These are phyloP conservation scores for Herpetomonas muscarum DNA, from an alignment of 208 protist species.

Conservation along the genomic window DNA sequence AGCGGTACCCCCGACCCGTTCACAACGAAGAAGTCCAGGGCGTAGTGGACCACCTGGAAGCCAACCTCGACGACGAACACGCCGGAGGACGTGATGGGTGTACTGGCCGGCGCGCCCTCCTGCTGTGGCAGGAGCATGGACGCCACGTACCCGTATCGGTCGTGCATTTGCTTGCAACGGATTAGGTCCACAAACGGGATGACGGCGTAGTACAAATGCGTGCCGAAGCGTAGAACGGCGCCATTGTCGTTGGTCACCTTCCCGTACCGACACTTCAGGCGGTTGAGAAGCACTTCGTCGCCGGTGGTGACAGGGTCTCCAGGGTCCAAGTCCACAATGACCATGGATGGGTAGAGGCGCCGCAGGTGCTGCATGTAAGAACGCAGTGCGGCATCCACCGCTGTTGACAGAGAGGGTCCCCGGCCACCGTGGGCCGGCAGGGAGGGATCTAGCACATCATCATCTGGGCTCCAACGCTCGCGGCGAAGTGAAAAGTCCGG, in stretches of 20 bases:
- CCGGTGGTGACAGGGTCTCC: constrained; percentile 37
- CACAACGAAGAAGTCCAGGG: constrained; percentile 82
- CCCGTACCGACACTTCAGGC: constrained; percentile 79
- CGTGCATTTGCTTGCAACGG: constrained; percentile 16
- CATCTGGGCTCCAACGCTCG: constrained; percentile 44
- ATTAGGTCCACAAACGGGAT: constrained; percentile 54
- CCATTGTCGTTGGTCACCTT: constrained; percentile 55
- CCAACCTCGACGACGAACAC: constrained; percentile 82
- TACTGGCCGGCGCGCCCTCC: constrained; percentile 5
- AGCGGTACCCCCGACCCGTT: constrained; percentile 49
- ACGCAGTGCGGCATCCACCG: constrained; percentile 52
- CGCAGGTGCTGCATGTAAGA: constrained; percentile 63
- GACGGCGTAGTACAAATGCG: constrained; percentile 67
- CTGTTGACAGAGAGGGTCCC: constrained; percentile 17
- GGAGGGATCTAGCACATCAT: constrained; percentile 66
- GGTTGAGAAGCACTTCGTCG: constrained; percentile 64
- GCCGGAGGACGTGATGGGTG: constrained; percentile 46
- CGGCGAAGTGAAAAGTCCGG: constrained; percentile 72
- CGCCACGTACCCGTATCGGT: constrained; percentile 6
- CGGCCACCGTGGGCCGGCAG: constrained; percentile 35
- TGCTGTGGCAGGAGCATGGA: constrained; percentile 6
- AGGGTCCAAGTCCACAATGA: constrained; percentile 74
- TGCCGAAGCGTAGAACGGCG: constrained; percentile 42
- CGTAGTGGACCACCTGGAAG: constrained; percentile 85
- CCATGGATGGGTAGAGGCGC: constrained; percentile 51